A percentile compares a stretch with the other conserved stretches of the same genome.
These are phyloP conservation scores for Pisolithus microcarpus DNA, from an alignment of 768 basidiomycete genomes.

Conservation along the genomic window DNA sequence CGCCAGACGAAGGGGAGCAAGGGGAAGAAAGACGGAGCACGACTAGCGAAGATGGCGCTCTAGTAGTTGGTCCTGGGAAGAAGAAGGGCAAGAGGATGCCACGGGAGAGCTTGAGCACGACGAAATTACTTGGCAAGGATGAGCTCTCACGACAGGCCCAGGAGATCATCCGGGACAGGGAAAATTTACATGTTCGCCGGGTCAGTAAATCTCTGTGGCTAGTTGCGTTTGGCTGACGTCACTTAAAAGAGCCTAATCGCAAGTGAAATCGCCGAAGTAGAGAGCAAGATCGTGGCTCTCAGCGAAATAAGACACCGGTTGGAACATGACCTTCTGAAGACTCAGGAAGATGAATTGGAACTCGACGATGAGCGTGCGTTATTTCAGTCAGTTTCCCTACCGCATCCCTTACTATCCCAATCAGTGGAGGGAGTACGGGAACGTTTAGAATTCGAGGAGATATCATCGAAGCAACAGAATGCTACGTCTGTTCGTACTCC, in stretches of 20 bases:
- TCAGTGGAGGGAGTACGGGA: slow-evolving; percentile 88
- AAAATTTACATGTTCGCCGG: slow-evolving; percentile 83
- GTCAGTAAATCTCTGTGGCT: slow-evolving; percentile 33
- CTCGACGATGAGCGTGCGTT: slow-evolving; percentile 89
- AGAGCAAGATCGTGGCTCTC: slow-evolving; percentile 80
- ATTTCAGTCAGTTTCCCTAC: neutral
- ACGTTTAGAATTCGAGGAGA: slow-evolving; percentile 65
- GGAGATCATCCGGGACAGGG: slow-evolving; percentile 87
- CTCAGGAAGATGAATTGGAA: slow-evolving; percentile 94
- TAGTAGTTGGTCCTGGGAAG: slow-evolving; percentile 40
- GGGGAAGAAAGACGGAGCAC: slow-evolving; percentile 48
- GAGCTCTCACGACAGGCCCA: slow-evolving; percentile 78
- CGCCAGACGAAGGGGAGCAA: slow-evolving; percentile 34
- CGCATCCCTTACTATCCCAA: slow-evolving; percentile 2
- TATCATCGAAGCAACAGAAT: slow-evolving; percentile 25
- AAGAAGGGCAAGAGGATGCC: slow-evolving; percentile 40
- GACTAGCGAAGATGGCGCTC: slow-evolving; percentile 73
- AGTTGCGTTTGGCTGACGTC: slow-evolving; percentile 4
- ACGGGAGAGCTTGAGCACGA: slow-evolving; percentile 59
- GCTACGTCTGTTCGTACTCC: slow-evolving; percentile 5
- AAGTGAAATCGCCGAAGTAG: slow-evolving; percentile 83
- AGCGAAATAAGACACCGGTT: slow-evolving; percentile 75
- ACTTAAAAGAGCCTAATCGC: slow-evolving; percentile 66
- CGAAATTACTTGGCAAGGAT: slow-evolving; percentile 71
- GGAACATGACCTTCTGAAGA: slow-evolving; percentile 72